Base-by-base conservation (phyloP, 352 stramenopile species). In the Bremia lactucae region DNA sequence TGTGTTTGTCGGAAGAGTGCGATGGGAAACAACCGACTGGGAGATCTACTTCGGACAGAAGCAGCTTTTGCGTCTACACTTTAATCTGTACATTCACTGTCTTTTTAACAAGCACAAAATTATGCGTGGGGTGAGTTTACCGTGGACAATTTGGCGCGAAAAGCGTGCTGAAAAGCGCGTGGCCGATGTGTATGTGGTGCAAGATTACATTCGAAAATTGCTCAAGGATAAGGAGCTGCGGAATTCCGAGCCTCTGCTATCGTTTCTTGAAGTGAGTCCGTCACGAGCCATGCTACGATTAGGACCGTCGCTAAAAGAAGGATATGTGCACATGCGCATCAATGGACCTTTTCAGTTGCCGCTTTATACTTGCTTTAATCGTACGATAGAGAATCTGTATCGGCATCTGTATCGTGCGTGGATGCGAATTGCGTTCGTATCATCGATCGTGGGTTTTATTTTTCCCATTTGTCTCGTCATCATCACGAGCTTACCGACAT, bases 291-390 rank as follows among this genome's bases (percentile, higher is more conserved):
- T 86, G 72, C 57, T 77, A 18, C 68, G 74, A 5, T 80, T 86
- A 15, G 79, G 79, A 1, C 74, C 75, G 16, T 89, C 76, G 20
- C 46, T 89, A 14, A 92, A 92, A 22, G 80, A 92, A 56, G 80
- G 80, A 11, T 92, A 92, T 49, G 80, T 88, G 36, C 80, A 92
- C 62, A 88, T 92, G 80, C 77, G 79, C 58, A 86, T 88, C 45
- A 92, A 89, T 54, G 80, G 80, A 42, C 66, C 80, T 33, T 87
- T 90, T 47, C 80, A 92, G 43, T 42, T 92, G 31, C 80, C 80
- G 40, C 60, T 92, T 8, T 87, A 92, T 53, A 78, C 72, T 31
- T 92, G 79, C 50, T 85, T 88, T 25, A 89, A 84, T 47, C 77
- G 68, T 35, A 86, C 72, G 11, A 84, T 92, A 44, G 80, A 92